Conservation (phyloP, 495 filamentous ascomycete species). For the Aspergillus nanangensis region DNA sequence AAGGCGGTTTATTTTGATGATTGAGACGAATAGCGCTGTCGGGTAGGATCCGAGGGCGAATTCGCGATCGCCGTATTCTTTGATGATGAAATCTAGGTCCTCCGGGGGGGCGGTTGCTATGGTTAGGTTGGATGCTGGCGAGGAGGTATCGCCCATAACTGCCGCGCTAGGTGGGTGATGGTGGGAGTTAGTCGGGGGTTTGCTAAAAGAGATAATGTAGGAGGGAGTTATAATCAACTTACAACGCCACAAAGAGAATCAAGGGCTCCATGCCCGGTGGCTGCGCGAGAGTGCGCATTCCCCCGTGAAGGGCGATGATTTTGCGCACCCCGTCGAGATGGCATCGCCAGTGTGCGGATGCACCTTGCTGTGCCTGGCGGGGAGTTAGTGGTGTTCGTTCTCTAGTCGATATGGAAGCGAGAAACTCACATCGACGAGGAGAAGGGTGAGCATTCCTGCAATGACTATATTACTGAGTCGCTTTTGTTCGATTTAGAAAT, state of each 20-base stretch:
- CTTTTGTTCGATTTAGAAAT: conserved; percentile 13
- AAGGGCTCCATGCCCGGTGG: conserved; percentile 13
- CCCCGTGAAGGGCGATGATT: conserved; percentile 24
- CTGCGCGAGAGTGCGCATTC: conserved; percentile 8
- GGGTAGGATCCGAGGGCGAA: conserved; percentile 2
- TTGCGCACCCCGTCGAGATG: conserved; percentile 24
- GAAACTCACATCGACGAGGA: conserved; percentile 7
- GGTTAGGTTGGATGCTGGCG: neutral
- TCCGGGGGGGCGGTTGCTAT: neutral
- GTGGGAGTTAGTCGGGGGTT: neutral
- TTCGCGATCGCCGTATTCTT: neutral
- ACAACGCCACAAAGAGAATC: conserved; percentile 22
- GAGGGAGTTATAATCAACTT: neutral
- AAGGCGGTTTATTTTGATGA: conserved; percentile 4
- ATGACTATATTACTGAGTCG: conserved; percentile 17
- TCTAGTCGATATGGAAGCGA: neutral
- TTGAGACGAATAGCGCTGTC: conserved; percentile 1
- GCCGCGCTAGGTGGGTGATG: neutral
- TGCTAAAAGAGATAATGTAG: too few relatives aligned
- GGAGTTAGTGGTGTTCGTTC: too few relatives aligned
- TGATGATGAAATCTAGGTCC: neutral
- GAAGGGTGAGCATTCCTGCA: conserved; percentile 10
- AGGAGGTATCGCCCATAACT: conserved; percentile 1
- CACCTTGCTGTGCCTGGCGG: conserved; percentile 22
- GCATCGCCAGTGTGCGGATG: conserved; percentile 23